Conservation (phyloP, 257 asterid genomes). For the Lantana camara region DNA sequence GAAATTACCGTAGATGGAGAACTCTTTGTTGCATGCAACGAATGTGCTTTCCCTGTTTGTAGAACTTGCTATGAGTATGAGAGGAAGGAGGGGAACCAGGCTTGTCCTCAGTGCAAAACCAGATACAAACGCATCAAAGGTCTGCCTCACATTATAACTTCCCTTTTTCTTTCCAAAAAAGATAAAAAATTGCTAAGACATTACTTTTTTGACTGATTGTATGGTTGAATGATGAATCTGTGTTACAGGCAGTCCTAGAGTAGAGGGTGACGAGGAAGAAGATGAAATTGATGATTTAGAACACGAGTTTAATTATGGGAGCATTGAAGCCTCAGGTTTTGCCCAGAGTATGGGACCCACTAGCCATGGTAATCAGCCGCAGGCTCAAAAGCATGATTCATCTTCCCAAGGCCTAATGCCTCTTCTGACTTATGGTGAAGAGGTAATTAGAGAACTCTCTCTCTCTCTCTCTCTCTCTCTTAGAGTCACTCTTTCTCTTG, state of each 20-base stretch:
- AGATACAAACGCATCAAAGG: slow-evolving; percentile 72
- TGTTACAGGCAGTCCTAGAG: slow-evolving; percentile 62
- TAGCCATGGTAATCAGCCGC: slow-evolving; percentile 35
- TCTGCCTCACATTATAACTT: neutral
- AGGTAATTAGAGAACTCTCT: slow-evolving; percentile 37
- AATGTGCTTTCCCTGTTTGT: slow-evolving; percentile 74
- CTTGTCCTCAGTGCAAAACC: slow-evolving; percentile 77
- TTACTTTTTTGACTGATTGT: too few species aligned
- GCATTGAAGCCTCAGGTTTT: slow-evolving; percentile 26
- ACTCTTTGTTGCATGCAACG: slow-evolving; percentile 74
- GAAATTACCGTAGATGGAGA: slow-evolving; percentile 62
- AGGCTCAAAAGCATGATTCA: slow-evolving; percentile 30
- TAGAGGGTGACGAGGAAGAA: slow-evolving; percentile 81
- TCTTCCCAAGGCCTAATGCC: slow-evolving; percentile 44
- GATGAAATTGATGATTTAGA: slow-evolving; percentile 65
- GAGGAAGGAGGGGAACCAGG: slow-evolving; percentile 68
- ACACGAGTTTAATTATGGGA: slow-evolving; percentile 51
- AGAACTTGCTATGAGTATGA: slow-evolving; percentile 68
- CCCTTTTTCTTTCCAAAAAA: too few species aligned
- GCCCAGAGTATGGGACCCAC: slow-evolving; percentile 20
- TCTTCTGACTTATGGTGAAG: slow-evolving; percentile 62
- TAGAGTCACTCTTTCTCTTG: neutral
- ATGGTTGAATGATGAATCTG: neutral
- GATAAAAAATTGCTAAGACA: too few species aligned
- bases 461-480: neutral